Evolutionary conservation across 2,329 filamentous ascomycete genomes (phyloP), one percentile per base, ranked within the genome.

Genomic region (Phyllosticta citrichinensis): DNA sequence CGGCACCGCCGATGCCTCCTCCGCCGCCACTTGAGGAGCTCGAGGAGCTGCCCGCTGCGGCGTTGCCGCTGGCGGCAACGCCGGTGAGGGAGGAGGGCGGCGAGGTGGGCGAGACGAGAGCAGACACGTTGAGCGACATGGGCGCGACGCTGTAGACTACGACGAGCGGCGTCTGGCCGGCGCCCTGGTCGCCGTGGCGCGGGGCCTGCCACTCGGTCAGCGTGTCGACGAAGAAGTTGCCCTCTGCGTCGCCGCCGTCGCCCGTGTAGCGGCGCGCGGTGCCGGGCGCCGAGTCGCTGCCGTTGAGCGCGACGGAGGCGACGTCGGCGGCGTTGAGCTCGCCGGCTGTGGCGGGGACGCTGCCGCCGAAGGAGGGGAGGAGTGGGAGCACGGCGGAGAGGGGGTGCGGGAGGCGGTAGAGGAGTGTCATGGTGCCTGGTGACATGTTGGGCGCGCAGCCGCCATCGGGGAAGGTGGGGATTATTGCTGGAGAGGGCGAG

Each of bases 61-160:
- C 22, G 9, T 30, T 30, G 27, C 27, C 27, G 27, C 27, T 30
- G 27, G 27, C 27, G 27, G 4, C 27, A 5, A 30, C 6, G 27
- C 27, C 27, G 6, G 27, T 30, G 27, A 30, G 27, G 55, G 30
- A 27, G 5, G 22, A 35, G 30, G 30, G 6, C 6, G 27, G 27
- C 27, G 27, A 30, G 6, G 27, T 22, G 24, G 22, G 9, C 20
- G 27, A 30, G 27, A 30, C 19, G 30, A 40, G 33, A 1, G 33
- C 33, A 12, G 33, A 40, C 33, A 40, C 33, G 11, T 40, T 40
- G 6, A 58, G 57, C 20, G 55, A 33, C 9, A 62, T 24, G 20
- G 58, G 61, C 20, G 61, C 61, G n/a, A 62, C 35, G 56, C 51
- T 64, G 52, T 69, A 65, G 10, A 65, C 62, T 52, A 69, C 65